Evolutionary conservation across 1,284 basidiomycete genomes (phyloP).

Genomic region (Ganoderma leucocontextum): DNA sequence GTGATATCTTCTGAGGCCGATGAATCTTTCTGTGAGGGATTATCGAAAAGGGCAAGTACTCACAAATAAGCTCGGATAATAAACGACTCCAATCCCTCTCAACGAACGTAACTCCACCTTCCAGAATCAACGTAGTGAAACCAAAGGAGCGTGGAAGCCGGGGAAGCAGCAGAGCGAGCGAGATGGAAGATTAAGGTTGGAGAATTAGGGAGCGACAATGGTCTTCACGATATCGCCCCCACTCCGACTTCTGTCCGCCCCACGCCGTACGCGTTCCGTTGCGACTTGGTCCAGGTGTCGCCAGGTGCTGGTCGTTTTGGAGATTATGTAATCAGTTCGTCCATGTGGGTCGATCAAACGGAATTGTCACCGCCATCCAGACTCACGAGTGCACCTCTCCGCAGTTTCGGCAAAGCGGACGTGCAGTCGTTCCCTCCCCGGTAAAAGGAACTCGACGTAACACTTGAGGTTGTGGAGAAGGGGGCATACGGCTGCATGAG

Average conservation of each 20-base stretch:
- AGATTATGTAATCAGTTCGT: background rate
- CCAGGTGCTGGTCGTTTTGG: background rate
- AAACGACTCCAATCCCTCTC: background rate
- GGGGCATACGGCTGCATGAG: background rate
- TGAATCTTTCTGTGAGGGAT: background rate
- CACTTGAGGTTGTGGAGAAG: background rate
- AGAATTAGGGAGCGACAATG: background rate
- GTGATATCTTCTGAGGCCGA: background rate
- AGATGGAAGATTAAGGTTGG: background rate
- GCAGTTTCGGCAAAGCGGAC: background rate
- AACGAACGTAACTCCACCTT: background rate
- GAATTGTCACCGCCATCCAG: background rate
- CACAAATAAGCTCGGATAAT: background rate
- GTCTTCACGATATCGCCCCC: background rate
- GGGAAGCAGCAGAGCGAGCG: background rate
- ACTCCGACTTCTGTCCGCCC: background rate
- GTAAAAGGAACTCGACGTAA: background rate
- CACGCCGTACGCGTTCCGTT: background rate
- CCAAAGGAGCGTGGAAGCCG: background rate
- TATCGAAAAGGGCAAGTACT: background rate
- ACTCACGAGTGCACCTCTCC: background rate
- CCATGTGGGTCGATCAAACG: background rate
- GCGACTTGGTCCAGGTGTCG: background rate
- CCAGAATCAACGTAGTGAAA: background rate
- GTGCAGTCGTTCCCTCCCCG: background rate